Evolutionary conservation across 352 stramenopile genomes (phyloP).

Genomic region (Phytophthora podocarpi): DNA sequence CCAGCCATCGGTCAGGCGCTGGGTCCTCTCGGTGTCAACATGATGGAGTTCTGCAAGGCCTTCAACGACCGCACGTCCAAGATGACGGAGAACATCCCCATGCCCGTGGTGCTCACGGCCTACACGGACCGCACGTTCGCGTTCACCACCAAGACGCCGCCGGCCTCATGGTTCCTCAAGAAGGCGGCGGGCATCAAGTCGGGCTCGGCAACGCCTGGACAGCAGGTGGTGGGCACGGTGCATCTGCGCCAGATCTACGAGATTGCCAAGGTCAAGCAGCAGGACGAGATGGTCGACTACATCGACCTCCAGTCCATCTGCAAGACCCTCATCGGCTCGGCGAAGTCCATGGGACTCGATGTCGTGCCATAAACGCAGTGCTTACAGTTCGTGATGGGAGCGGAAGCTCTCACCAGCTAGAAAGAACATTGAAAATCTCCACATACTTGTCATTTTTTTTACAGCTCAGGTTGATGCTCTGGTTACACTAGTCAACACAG

Average conservation of each 20-base stretch:
- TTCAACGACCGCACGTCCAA: constrained; percentile 97
- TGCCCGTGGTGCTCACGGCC: constrained; percentile 93
- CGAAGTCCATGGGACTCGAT: constrained; percentile 92
- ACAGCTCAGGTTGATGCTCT: neutral
- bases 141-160: constrained; percentile 96
- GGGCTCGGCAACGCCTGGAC: constrained; percentile 74
- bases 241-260: constrained; percentile 97
- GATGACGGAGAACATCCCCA: constrained; percentile 91
- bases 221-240: constrained; percentile 86
- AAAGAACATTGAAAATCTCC: constrained; percentile 28
- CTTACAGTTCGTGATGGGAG: neutral
- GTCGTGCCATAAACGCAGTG: constrained; percentile 61
- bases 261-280: constrained; percentile 98
- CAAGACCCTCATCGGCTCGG: constrained; percentile 93
- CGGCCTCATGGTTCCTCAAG: constrained; percentile 95
- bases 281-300: constrained; percentile 93
- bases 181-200: constrained; percentile 87
- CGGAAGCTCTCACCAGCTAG: constrained; percentile 18
- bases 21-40: constrained; percentile 98
- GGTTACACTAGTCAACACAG: constrained; percentile 3
- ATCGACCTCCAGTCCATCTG: constrained; percentile 92
- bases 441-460: constrained; percentile 15
- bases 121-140: constrained; percentile 96
- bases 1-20: constrained; percentile 91
- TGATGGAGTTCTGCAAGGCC: constrained; percentile 99